Conservation (phyloP, 2,329 filamentous ascomycete genomes). For the Emmonsia crescens region DNA sequence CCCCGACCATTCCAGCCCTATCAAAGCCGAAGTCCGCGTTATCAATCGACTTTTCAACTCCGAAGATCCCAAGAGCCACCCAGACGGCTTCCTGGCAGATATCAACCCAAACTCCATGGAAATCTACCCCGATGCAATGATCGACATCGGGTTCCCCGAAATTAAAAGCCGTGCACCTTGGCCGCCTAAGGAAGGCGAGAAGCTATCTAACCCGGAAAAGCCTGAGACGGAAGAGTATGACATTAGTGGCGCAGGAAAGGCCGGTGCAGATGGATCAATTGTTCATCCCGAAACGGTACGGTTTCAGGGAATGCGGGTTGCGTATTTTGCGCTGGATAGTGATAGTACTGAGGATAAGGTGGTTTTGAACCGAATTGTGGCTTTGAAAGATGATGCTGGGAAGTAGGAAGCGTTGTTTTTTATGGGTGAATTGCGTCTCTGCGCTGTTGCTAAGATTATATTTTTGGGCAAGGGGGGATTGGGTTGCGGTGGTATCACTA, state of each 20-base stretch:
- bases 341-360: constrained; percentile 68
- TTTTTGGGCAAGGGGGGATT: neutral
- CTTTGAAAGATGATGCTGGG: constrained; percentile 66
- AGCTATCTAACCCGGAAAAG: constrained; percentile 40
- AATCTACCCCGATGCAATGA: constrained; percentile 64
- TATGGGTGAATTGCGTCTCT: neutral
- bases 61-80: constrained; percentile 65
- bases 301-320: constrained; percentile 85
- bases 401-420: neutral
- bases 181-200: constrained; percentile 68
- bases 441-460: neutral
- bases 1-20: constrained; percentile 48
- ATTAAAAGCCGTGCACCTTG: constrained; percentile 63
- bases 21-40: constrained; percentile 61
- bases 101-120: constrained; percentile 76
- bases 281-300: constrained; percentile 61
- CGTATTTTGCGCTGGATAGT: constrained; percentile 50
- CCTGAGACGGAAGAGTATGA: constrained; percentile 24
- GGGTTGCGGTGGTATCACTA: neutral
- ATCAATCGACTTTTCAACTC: constrained; percentile 80
- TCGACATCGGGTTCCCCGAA: constrained; percentile 76
- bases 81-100: constrained; percentile 72
- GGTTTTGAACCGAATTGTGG: constrained; percentile 82
- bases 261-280: constrained; percentile 9
- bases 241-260: constrained; percentile 10